Conservation (phyloP, 208 protist species). For the Leishmania tropica region DNA sequence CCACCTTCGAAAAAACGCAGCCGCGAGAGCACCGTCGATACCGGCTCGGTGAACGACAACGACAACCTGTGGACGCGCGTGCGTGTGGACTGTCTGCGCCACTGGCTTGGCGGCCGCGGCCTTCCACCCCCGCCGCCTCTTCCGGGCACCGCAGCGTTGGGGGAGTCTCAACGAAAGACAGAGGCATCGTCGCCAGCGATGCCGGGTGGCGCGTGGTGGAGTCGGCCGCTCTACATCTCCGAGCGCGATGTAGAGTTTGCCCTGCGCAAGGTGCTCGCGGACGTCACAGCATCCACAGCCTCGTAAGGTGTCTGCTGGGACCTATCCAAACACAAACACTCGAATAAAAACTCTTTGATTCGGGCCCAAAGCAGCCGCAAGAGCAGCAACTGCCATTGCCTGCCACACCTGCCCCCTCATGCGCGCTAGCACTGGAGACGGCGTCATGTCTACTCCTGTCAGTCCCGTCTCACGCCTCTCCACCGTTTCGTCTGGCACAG, state of each 20-base stretch:
- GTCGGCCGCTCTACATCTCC: conserved; percentile 33
- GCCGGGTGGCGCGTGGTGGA: conserved; percentile 5
- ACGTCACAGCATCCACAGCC: background rate
- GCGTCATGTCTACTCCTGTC: background rate
- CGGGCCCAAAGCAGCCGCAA: background rate
- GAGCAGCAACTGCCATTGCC: background rate
- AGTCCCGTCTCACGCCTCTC: background rate
- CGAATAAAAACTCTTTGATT: background rate
- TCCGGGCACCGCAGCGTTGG: conserved; percentile 3
- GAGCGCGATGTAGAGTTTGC: conserved; percentile 61
- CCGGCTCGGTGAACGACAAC: background rate
- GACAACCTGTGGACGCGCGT: conserved; percentile 19
- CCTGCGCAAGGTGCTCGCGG: conserved; percentile 27
- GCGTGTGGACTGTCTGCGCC: conserved; percentile 10
- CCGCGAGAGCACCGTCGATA: background rate
- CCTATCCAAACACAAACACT: background rate
- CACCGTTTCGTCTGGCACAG: background rate
- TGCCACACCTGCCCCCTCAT: background rate
- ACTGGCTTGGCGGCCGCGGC: conserved; percentile 6
- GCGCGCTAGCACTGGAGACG: background rate
- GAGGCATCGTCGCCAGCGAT: background rate
- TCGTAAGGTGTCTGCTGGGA: background rate
- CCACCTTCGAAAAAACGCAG: background rate
- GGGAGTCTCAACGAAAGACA: background rate
- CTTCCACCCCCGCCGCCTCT: conserved; percentile 15